Evolutionary conservation across 2,329 filamentous ascomycete genomes (phyloP).

Genomic region (Penicillium psychrosexuale): DNA sequence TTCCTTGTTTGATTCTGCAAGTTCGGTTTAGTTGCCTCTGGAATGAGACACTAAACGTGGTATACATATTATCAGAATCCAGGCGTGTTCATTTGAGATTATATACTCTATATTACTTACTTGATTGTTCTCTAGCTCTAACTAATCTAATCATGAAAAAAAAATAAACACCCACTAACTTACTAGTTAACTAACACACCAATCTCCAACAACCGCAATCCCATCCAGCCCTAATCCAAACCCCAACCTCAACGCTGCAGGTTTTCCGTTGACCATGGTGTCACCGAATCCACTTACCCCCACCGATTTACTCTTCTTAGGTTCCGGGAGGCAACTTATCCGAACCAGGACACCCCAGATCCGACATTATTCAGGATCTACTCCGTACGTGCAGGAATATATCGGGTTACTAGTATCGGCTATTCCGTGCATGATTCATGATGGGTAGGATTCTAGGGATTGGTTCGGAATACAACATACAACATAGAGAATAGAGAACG

Average conservation of each 20-base stretch:
- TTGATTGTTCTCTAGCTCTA: too few relatives aligned
- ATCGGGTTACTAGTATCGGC: neutral
- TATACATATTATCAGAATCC: neutral
- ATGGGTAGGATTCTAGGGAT: neutral
- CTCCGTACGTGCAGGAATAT: neutral
- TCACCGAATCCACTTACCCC: conserved; percentile 6
- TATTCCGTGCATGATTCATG: neutral
- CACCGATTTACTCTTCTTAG: conserved; percentile 4
- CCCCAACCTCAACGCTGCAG: neutral
- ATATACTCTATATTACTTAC: too few relatives aligned
- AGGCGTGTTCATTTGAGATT: neutral
- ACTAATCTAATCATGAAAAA: neutral
- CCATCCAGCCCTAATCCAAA: neutral
- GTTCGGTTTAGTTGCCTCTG: conserved; percentile 5
- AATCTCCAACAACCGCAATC: neutral
- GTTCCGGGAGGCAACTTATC: conserved; percentile 7
- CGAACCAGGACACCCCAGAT: neutral
- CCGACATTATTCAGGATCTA: neutral
- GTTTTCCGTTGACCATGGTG: conserved; percentile 3
- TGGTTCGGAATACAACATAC: neutral
- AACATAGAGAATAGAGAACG: neutral
- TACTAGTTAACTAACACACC: neutral
- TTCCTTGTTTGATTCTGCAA: conserved; percentile 1
- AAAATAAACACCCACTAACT: neutral
- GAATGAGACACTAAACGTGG: neutral